Conservation (phyloP, 2,329 filamentous ascomycete species). For the Aureobasidium melanogenum region DNA sequence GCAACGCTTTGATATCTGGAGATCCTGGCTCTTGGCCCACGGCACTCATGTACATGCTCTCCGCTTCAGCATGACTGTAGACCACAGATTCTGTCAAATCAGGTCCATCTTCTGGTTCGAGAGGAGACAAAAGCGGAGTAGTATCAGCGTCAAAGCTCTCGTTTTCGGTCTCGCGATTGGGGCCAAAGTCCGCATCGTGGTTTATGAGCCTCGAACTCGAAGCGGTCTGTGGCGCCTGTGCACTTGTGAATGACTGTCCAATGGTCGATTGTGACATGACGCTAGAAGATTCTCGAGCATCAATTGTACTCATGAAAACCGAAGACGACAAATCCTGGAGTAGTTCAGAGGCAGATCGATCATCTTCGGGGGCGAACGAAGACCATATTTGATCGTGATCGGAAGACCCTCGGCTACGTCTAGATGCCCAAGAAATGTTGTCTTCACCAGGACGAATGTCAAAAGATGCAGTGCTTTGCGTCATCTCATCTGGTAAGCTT, state of each 20-base stretch:
- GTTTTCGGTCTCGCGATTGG: neutral
- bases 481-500: neutral
- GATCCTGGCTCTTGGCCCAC: constrained; percentile 28
- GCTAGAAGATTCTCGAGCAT: neutral
- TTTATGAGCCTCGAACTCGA: neutral
- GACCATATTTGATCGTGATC: constrained; percentile 8
- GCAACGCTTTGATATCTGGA: neutral
- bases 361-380: neutral
- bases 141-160: neutral
- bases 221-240: neutral
- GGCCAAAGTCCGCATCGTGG: neutral
- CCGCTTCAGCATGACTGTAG: constrained; percentile 70
- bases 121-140: neutral
- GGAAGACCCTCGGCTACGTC: constrained; percentile 20
- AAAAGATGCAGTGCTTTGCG: constrained; percentile 13
- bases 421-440: constrained; percentile 28
- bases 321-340: constrained; percentile 1
- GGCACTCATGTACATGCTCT: constrained; percentile 79
- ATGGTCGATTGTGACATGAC: neutral
- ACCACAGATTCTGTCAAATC: constrained; percentile 49
- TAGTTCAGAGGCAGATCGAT: neutral
- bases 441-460: constrained; percentile 29
- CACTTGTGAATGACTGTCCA: neutral
- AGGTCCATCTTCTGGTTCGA: neutral
- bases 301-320: constrained; percentile 3